Evolutionary conservation across 1,139 yeast species (phyloP).

Genomic region (Candida sanyaensis): DNA sequence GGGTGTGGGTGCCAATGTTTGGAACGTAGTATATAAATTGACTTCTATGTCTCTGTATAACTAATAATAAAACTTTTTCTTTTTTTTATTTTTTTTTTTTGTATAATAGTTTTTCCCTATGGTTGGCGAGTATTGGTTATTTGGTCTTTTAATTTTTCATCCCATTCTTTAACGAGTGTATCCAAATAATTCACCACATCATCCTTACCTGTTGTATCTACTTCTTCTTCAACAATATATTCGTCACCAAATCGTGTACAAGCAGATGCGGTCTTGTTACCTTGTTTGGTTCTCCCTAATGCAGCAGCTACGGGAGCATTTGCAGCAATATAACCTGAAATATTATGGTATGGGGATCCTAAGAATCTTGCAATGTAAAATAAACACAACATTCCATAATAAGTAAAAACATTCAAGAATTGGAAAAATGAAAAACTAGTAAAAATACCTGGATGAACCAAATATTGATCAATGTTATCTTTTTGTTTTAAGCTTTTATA

Average conservation of each 20-base stretch:
- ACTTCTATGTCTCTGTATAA: neutral
- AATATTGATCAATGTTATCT: slow-evolving; percentile 64
- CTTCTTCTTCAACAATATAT: slow-evolving; percentile 52
- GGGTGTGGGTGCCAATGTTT: slow-evolving; percentile 90
- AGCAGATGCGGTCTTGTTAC: slow-evolving; percentile 74
- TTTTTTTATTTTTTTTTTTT: neutral
- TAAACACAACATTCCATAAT: slow-evolving; percentile 79
- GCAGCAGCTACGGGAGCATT: slow-evolving; percentile 64
- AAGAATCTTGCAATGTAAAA: slow-evolving; percentile 81
- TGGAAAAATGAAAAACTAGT: slow-evolving; percentile 79
- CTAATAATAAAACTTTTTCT: too few relatives aligned
- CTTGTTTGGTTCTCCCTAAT: slow-evolving; percentile 43
- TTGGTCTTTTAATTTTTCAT: slow-evolving; percentile 63
- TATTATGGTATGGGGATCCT: slow-evolving; percentile 89
- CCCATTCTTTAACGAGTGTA: slow-evolving; percentile 58
- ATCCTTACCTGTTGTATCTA: slow-evolving; percentile 64
- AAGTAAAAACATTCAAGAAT: slow-evolving; percentile 74
- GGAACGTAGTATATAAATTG: slow-evolving; percentile 18
- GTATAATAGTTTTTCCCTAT: slow-evolving; percentile 7
- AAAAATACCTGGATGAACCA: slow-evolving; percentile 94
- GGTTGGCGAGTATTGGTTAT: slow-evolving; percentile 54
- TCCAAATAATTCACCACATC: slow-evolving; percentile 67
- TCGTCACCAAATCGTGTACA: slow-evolving; percentile 64
- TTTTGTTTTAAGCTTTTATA: slow-evolving; percentile 47
- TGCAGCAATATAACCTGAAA: slow-evolving; percentile 87